Conservation (phyloP, 176 grass and related monocot genomes). For the Luzula sylvatica region DNA sequence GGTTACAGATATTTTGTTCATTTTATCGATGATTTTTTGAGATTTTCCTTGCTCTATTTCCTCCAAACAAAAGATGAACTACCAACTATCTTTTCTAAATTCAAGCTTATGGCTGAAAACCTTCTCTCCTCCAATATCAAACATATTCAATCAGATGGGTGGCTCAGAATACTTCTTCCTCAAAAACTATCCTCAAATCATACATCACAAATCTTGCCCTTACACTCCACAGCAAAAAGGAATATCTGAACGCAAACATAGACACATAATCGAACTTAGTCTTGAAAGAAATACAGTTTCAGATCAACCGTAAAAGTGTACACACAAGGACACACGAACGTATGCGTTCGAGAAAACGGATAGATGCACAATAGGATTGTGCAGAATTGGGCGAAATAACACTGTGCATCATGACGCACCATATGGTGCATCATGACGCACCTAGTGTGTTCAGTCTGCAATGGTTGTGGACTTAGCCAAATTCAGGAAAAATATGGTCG, state of each 20-base stretch:
- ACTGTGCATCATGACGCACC: no score
- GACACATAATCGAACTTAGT: neutral
- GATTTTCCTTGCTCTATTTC: neutral
- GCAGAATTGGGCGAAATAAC: no score
- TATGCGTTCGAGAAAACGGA: no score
- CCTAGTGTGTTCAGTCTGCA: no score
- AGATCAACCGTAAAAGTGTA: no score
- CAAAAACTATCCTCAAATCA: neutral
- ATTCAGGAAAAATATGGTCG: no score
- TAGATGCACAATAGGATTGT: no score
- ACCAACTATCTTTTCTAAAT: neutral
- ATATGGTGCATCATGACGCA: no score
- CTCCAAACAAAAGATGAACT: neutral
- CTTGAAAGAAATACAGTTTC: no score
- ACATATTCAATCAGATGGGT: neutral
- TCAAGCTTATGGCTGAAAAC: neutral
- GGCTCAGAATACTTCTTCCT: neutral
- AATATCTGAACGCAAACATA: neutral
- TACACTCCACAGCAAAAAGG: conserved; percentile 1
- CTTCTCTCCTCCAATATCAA: neutral
- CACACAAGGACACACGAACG: no score
- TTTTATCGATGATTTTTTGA: conserved; percentile 5
- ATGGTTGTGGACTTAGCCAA: no score
- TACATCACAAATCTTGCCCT: neutral
- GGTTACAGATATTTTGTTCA: neutral